Percentiles rank a stretch among this genome's conserved stretches.
Evolutionary conservation across 257 asterid species (phyloP).

Genomic region (Solanum sejunctum): DNA sequence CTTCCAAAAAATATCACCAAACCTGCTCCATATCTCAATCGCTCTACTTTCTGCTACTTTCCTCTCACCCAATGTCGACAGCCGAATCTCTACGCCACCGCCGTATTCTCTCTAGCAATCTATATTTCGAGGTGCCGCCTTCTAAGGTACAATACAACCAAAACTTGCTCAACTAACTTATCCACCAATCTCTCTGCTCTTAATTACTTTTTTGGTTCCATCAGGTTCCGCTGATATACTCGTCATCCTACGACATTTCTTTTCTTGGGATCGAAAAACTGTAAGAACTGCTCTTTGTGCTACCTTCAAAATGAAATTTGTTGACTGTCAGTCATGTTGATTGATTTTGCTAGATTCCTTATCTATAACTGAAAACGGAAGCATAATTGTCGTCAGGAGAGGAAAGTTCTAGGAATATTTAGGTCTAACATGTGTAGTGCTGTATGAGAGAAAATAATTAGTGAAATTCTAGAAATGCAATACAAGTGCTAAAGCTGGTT

Average conservation of each 20-base stretch:
- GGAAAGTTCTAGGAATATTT: background rate
- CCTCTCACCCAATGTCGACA: slow-evolving; percentile 17
- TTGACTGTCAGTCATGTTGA: background rate
- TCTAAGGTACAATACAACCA: slow-evolving; percentile 31
- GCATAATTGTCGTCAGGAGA: background rate
- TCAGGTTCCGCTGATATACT: slow-evolving; percentile 80
- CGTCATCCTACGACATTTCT: slow-evolving; percentile 68
- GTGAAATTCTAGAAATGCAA: background rate
- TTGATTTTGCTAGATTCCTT: background rate
- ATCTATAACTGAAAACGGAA: background rate
- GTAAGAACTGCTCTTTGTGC: slow-evolving; percentile 23
- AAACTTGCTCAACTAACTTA: background rate
- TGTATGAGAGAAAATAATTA: background rate
- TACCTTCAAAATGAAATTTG: background rate
- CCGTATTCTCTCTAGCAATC: slow-evolving; percentile 68
- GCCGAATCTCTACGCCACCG: slow-evolving; percentile 36
- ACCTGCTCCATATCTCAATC: slow-evolving; percentile 9
- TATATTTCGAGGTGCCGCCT: slow-evolving; percentile 67
- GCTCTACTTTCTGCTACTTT: background rate
- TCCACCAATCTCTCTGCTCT: background rate
- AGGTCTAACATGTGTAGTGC: background rate
- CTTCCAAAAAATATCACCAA: background rate
- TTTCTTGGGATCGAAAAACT: slow-evolving; percentile 82
- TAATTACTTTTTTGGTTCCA: background rate
- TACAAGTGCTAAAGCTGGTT: background rate